phyloP scores from a whole-genome alignment of 129 eudicot species.

The Centaurea solstitialis region DNA sequence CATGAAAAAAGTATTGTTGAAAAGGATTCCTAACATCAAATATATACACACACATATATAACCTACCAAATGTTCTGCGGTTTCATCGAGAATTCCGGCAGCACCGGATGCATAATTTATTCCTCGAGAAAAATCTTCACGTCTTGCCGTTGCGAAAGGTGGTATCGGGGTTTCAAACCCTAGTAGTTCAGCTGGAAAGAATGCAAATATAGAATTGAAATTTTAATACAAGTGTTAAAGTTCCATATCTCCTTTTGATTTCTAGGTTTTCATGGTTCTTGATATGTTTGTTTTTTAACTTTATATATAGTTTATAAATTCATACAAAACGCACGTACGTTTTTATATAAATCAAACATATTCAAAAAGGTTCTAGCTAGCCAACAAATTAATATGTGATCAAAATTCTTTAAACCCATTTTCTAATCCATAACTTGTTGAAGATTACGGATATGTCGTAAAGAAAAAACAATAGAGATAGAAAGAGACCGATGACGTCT shows the following conservation, averaged over 20 bases:
- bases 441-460: neutral
- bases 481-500: conserved; percentile 41
- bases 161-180: conserved; percentile 47
- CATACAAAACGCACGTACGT: neutral
- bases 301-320: neutral
- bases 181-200: conserved; percentile 43
- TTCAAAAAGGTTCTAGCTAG: neutral
- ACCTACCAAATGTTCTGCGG: conserved; percentile 36
- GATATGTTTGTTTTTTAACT: neutral
- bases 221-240: neutral
- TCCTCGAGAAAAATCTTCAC: conserved; percentile 18
- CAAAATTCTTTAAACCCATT: too few relatives aligned
- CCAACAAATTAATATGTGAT: too few relatives aligned
- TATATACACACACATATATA: neutral
- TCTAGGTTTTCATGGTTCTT: neutral
- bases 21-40: neutral
- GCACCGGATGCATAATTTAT: conserved; percentile 64
- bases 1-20: neutral
- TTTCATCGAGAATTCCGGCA: conserved; percentile 55
- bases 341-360: neutral
- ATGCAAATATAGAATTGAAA: neutral
- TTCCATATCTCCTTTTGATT: neutral
- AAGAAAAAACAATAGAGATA: neutral
- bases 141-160: conserved; percentile 41
- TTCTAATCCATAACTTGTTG: neutral